Evolutionary conservation across 495 filamentous ascomycete genomes (phyloP), one percentile per base, ranked within the genome.

Genomic region (Bathelium albidoporum): DNA sequence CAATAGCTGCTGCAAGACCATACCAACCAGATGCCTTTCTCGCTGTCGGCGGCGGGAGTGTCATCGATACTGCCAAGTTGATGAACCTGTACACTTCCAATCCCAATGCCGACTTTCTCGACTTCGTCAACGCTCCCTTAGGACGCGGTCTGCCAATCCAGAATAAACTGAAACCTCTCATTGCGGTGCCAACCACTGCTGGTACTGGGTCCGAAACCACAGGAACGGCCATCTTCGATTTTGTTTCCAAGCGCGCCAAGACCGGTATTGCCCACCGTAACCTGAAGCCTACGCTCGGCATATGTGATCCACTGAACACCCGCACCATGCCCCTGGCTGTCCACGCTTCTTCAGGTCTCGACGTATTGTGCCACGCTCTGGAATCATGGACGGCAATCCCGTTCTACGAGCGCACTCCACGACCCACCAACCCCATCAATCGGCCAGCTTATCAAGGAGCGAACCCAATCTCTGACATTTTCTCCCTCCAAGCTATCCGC

Each of bases 331-430:
- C 94, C 7, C 81, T 89, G 1, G 91, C 93, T 9, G 95, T 97
- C 16, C 88, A 91, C 71, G 89, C 92, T 10, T 82, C 84, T 29
- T 93, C 91, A 1, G 94, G 95, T 1, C 80, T 98, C 9, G 94
- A 98, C 72, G 94, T 97, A 22, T 83, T 98, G 24, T 97, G 91
- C 73, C 95, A 97, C 76, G 82, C 85, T 16, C 83, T 98, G 49
- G 94, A 98, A 73, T 91, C 87, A 10, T 97, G 90, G 87, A 98
- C 94, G 3, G 94, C 95, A 1, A 97, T 98, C 64, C 95, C 94
- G 0, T 97, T 90, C 76, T 81, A 88, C 69, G 84, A 93, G 75
- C 85, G 94, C 60, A 82, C 78, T 0, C 95, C 94, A 0, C 81
- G 92, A 5, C 95, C 95, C 4, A 75, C 84, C 14, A 97, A 98